phyloP scores from a whole-genome alignment of 352 stramenopile genomes.

The Aphanomyces invadans region DNA sequence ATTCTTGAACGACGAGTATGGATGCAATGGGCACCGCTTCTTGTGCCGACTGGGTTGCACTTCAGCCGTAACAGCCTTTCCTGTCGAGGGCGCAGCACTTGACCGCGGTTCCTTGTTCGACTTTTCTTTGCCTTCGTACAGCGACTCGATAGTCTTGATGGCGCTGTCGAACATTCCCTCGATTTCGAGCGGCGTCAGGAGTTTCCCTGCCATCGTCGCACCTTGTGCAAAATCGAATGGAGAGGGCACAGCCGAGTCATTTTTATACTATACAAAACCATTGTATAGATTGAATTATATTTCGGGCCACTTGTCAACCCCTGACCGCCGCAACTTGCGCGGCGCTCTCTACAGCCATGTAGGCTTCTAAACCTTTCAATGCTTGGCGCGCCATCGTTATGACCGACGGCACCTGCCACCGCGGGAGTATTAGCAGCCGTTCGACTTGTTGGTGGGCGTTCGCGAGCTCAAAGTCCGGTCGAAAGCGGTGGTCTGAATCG shows the following conservation, averaged over 20 bases:
- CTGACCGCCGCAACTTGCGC: too few relatives aligned
- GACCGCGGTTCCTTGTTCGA: neutral
- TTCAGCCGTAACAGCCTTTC: too few relatives aligned
- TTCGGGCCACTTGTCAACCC: too few relatives aligned
- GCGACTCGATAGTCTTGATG: neutral
- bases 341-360: too few relatives aligned
- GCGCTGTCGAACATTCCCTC: neutral
- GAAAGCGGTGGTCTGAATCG: neutral
- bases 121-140: constrained; percentile 1
- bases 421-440: neutral
- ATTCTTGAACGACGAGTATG: neutral
- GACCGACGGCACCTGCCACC: constrained; percentile 1
- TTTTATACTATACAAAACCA: too few relatives aligned
- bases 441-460: neutral
- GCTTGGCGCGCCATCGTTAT: neutral
- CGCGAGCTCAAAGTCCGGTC: neutral
- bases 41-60: neutral
- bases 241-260: too few relatives aligned
- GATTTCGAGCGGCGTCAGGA: neutral
- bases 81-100: neutral
- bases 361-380: neutral
- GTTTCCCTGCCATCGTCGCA: neutral
- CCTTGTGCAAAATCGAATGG: neutral
- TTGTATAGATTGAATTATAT: too few relatives aligned
- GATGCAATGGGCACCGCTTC: neutral